Conservation (phyloP, 176 grass and related monocot genomes). For the Phoenix roebelenii region DNA sequence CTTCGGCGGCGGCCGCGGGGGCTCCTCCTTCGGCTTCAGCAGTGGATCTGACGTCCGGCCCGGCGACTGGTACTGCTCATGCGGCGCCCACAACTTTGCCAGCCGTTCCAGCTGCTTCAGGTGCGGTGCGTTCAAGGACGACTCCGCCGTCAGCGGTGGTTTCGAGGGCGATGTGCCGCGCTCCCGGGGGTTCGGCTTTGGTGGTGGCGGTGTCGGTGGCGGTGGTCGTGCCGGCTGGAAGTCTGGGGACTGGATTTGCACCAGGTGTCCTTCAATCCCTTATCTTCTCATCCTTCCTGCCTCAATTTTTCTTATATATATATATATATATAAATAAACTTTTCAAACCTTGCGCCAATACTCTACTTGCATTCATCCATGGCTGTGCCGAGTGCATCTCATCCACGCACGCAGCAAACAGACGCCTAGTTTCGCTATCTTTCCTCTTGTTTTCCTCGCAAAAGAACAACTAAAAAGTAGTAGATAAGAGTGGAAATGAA, state of each 20-base stretch:
- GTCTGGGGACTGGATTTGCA: conserved; percentile 19
- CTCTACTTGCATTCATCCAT: no score
- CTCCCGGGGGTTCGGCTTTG: conserved; percentile 2
- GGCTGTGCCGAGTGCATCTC: no score
- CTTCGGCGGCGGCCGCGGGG: background rate
- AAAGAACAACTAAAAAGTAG: no score
- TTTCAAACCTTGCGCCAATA: no score
- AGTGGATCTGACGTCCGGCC: conserved; percentile 8
- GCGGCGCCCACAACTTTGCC: conserved; percentile 19
- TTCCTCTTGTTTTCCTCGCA: no score
- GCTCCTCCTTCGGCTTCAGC: conserved; percentile 10
- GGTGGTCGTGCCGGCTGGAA: conserved; percentile 7
- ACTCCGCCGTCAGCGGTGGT: background rate
- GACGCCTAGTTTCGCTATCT: no score
- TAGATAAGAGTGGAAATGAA: no score
- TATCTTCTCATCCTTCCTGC: no score
- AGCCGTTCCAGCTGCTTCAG: conserved; percentile 19
- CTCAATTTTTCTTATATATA: no score
- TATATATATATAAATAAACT: no score
- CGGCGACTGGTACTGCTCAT: conserved; percentile 19
- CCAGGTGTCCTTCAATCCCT: conserved; percentile 1
- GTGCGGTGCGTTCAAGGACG: conserved; percentile 9
- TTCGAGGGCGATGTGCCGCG: conserved; percentile 4
- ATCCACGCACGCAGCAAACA: no score
- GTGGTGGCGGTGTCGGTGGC: background rate